Base-by-base conservation (phyloP, 2,329 filamentous ascomycete species). In the Aspergillus costaricaensis region DNA sequence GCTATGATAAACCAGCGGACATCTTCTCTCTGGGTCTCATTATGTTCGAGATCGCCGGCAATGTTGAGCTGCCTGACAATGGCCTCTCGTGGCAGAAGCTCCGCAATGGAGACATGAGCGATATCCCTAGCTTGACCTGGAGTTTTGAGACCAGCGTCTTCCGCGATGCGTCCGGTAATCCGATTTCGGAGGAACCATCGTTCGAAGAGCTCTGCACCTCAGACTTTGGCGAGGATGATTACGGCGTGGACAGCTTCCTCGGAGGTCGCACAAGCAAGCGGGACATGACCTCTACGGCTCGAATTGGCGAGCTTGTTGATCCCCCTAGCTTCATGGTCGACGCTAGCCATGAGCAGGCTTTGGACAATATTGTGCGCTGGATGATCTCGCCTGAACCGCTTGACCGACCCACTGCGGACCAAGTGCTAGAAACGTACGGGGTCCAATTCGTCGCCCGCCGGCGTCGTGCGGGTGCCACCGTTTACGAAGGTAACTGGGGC, bases 401-500 rank as follows among this genome's bases (percentile, higher is more conserved):
- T 12, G 81, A 88, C 53, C 90, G 95, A 56, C 95, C 94, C 4
- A 85, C 84, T 1, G 85, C 92, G 23, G 83, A 89, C 55, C 85
- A 96, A 64, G 79, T 99, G 10, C 84, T 96, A 50, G 79, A 85
- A 49, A 85, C 88, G 1, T 86, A 88, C 52, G 91, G 92, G 23
- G 84, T 96, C 55, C 85, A 84, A 62, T 99, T 95, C 91, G 89
- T 96, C 32, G 85, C 88, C 57, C 80, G 82, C 54, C 88, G 92
- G 63, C 88, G 92, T 58, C 88, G 90, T 58, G 91, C 92, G 10
- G 91, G 92, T 48, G 95, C 95, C n/a, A 97, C 92, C 0, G 88
- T 99, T 56, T 99, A 91, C 69, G 95, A 99, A 79, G 95, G 95
- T 64, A 95, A 91, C 74, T 99, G 93, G 90, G 95, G 95, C 4